These are phyloP conservation scores for Botrytis sinoallii DNA, from an alignment of 2,329 filamentous ascomycete genomes.

Conservation along the genomic window DNA sequence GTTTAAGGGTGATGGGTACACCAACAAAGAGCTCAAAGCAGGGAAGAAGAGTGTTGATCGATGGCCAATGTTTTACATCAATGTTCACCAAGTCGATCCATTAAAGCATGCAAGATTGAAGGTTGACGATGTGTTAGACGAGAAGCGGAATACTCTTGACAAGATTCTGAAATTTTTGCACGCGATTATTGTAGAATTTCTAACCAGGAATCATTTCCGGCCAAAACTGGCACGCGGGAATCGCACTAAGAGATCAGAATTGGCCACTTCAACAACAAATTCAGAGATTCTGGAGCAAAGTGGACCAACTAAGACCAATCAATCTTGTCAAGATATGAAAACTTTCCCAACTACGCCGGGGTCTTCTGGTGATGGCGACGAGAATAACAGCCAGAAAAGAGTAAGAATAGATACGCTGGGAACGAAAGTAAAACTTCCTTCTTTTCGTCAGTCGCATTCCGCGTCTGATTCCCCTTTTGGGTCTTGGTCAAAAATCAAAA, in stretches of 20 bases:
- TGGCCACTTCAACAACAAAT: background rate
- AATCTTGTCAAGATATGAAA: background rate
- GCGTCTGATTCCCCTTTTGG: slow-evolving; percentile 39
- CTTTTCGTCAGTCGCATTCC: slow-evolving; percentile 23
- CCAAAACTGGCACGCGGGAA: slow-evolving; percentile 23
- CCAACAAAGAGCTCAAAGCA: slow-evolving; percentile 49
- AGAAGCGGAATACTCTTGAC: slow-evolving; percentile 41
- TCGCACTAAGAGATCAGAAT: background rate
- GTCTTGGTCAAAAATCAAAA: slow-evolving; percentile 41
- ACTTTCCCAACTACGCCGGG: background rate
- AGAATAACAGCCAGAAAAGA: background rate
- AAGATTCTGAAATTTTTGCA: slow-evolving; percentile 64
- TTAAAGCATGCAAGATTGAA: slow-evolving; percentile 22
- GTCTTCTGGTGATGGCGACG: background rate
- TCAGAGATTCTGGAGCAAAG: background rate
- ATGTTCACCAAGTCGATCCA: slow-evolving; percentile 47
- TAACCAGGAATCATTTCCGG: slow-evolving; percentile 66
- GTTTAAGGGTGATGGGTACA: slow-evolving; percentile 48
- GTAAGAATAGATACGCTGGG: slow-evolving; percentile 23
- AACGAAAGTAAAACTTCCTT: slow-evolving; percentile 31
- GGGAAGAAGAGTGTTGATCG: slow-evolving; percentile 67
- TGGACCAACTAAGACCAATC: background rate
- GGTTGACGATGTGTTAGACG: slow-evolving; percentile 45
- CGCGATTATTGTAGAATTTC: slow-evolving; percentile 69
- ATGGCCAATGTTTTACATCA: slow-evolving; percentile 89